Base-by-base conservation (phyloP, 2,329 filamentous ascomycete genomes). In the Microdochium bolleyi region DNA sequence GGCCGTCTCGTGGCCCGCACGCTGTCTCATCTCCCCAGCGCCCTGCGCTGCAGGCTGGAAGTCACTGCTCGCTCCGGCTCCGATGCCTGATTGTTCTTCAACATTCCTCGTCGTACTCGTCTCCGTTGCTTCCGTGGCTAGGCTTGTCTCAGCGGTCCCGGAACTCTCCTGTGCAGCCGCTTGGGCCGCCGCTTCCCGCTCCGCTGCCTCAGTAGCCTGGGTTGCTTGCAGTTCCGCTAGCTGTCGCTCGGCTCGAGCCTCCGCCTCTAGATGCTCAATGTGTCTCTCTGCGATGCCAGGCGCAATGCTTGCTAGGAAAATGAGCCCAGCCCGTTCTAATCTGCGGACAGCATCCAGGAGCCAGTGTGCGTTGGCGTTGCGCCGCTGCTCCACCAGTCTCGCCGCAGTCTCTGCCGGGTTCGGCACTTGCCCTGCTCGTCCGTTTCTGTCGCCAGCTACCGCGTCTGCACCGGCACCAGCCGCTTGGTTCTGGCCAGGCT, bases 221-320 rank as follows among this genome's bases (percentile, higher is more conserved):
- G 48, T 19, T 16, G 24, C 48, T 16, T 25, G 24, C 24, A 21
- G n/a, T 38, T 49, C 41, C 11, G 21, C 25, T 14, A n/a, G 44
- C n/a, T 49, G 24, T 19, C 49, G 25, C 27, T 41, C 34, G 2
- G 66, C 71, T 50, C 74, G 69, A 38, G 73, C 75, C 52, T 79
- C 74, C 3, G 75, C 77, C 58, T 82, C 79, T 2, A 82, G 64
- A 48, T 79, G 74, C 24, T 77, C 78, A 55, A 87, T 85, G 56
- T 87, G 83, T 49, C 82, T 71, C 66, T 87, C 83, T 1, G 82
- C 82, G 24, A 87, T 76, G 10, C 83, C 83, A 1, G 83, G 83
- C 1, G 83, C 80, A 55, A 87, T 76, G 62, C 83, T 87, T 21
- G 83, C 83, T 22, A 87, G 69, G 60, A 87, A 86, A 24, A 87